A percentile compares a stretch with the other conserved stretches of the same genome.
These are phyloP conservation scores for Hypoxylon sp. DNA, from an alignment of 2,329 filamentous ascomycete species.

Conservation along the genomic window DNA sequence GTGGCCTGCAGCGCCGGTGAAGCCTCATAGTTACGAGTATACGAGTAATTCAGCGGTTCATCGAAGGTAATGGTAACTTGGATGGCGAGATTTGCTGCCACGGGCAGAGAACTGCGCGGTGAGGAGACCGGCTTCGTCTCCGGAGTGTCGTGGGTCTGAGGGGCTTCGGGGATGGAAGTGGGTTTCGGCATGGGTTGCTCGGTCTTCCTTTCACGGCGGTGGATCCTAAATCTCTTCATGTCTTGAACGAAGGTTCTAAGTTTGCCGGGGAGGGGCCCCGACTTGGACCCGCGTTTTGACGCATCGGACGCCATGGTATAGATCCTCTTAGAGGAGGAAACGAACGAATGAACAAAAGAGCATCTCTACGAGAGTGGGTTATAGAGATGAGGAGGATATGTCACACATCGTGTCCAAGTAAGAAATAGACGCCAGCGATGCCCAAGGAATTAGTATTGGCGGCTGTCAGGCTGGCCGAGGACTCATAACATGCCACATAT, in stretches of 20 bases:
- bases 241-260: conserved; percentile 49
- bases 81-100: conserved; percentile 55
- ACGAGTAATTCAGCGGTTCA: conserved; percentile 59
- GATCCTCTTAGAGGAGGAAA: conserved; percentile 17
- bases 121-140: conserved; percentile 38
- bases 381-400: conserved; percentile 11
- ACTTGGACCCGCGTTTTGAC: conserved; percentile 37
- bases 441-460: conserved; percentile 31
- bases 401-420: conserved; percentile 35
- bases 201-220: conserved; percentile 39
- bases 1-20: conserved; percentile 60
- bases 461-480: conserved; percentile 25
- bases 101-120: conserved; percentile 35
- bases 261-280: conserved; percentile 44
- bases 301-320: conserved; percentile 39
- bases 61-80: conserved; percentile 62
- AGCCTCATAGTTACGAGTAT: conserved; percentile 61
- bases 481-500: conserved; percentile 41
- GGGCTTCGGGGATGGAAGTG: conserved; percentile 8
- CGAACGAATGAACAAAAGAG: conserved; percentile 26
- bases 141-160: conserved; percentile 6
- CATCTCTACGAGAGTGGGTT: conserved; percentile 28
- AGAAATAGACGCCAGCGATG: conserved; percentile 37
- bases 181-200: conserved; percentile 28
- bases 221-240: conserved; percentile 47